Evolutionary conservation across 345 rosid species (phyloP), one percentile per base, ranked within the genome.

Genomic region (Reutealis trisperma): DNA sequence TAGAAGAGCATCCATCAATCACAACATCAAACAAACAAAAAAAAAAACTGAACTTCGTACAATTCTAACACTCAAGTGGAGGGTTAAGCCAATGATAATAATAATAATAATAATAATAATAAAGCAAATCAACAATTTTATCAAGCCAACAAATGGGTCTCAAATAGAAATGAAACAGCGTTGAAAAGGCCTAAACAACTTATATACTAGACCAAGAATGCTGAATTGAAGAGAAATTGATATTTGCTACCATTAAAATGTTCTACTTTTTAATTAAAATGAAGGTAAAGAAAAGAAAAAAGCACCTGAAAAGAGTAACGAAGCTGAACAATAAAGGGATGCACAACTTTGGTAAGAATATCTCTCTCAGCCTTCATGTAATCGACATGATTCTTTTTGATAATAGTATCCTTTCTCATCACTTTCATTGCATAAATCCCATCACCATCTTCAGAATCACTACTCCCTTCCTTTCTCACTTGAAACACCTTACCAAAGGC

Each of bases 341-440:
- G 93, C 70, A 81, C 70, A 44, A 91, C 88, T 85, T 89, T 89
- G 54, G 90, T 88, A 52, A 91, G 95, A 73, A 91, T 89, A 79
- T 91, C 90, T 79, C 91, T 81, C 84, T 89, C 95, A 34, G 95
- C 93, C 71, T 81, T 91, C 93, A 89, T 91, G 80, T 91, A 91
- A 75, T 89, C 95, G 3, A 89, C 89, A 80, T 91, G 95, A 68
- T 89, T 89, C 87, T 89, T 91, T 82, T 84, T 89, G 19, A 91
- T 89, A 22, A 91, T 89, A 27, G 80, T 82, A 6, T 87, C 88
- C 63, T 91, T 91, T 77, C 87, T 87, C 95, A 91, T 91, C 59
- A 91, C 95, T 83, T 91, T 91, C 91, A 91, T 91, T 2, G 93
- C 93, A 76, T 75, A 91, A 63, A 91, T 79, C 77, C 93, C 93